phyloP scores from a whole-genome alignment of 169 alveolate genomes.

The Plasmodium falciparum region DNA sequence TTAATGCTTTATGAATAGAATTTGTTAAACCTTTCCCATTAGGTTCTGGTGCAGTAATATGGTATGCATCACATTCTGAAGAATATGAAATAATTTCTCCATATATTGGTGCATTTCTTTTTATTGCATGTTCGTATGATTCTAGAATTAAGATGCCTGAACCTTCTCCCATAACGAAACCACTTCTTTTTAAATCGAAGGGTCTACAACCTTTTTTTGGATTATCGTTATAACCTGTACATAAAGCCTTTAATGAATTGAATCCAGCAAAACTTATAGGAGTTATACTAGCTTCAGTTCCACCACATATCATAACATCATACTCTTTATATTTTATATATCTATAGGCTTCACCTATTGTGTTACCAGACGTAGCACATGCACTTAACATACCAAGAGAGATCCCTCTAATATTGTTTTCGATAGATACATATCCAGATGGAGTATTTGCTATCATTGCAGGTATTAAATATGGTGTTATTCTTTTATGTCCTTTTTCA shows the following conservation, averaged over 20 bases:
- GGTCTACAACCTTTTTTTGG: conserved; percentile 92
- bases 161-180: conserved; percentile 92
- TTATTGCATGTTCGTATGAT: conserved; percentile 89
- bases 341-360: conserved; percentile 88
- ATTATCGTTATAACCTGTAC: conserved; percentile 83
- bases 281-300: conserved; percentile 88
- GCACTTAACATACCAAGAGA: conserved; percentile 86
- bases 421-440: conserved; percentile 83
- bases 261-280: conserved; percentile 87
- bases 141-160: conserved; percentile 91
- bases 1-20: conserved; percentile 73
- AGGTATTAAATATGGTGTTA: conserved; percentile 83
- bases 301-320: conserved; percentile 90
- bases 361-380: conserved; percentile 89
- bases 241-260: conserved; percentile 87
- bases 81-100: conserved; percentile 89
- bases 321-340: conserved; percentile 86
- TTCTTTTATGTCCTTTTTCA: conserved; percentile 78
- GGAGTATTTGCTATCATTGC: conserved; percentile 87
- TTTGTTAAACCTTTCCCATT: conserved; percentile 80
- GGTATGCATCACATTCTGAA: conserved; percentile 85
- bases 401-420: conserved; percentile 80
- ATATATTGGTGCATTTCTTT: conserved; percentile 90
- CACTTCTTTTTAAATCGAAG: conserved; percentile 90
- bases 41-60: conserved; percentile 85